A percentile compares a stretch with the other conserved stretches of the same genome.
Evolutionary conservation across 2,329 filamentous ascomycete species (phyloP).

Genomic region (Septoria linicola): DNA sequence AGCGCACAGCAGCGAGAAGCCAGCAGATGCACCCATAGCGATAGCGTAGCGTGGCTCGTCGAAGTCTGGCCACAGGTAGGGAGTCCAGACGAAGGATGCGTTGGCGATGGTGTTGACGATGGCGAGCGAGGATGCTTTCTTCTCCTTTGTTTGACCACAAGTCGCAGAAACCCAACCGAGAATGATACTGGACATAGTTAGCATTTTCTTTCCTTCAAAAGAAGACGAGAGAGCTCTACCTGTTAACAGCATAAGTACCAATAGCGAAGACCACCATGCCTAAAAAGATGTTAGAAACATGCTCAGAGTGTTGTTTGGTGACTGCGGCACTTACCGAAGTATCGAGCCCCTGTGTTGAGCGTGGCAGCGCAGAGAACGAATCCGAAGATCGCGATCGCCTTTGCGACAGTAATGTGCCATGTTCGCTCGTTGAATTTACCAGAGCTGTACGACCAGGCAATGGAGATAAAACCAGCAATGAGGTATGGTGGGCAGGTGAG

Average conservation of each 20-base stretch:
- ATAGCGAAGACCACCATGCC: slow-evolving; percentile 31
- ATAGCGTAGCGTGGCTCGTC: slow-evolving; percentile 49
- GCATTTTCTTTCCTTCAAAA: too few relatives aligned
- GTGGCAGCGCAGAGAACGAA: slow-evolving; percentile 41
- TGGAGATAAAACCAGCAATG: slow-evolving; percentile 34
- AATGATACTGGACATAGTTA: too few relatives aligned
- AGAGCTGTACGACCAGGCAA: slow-evolving; percentile 39
- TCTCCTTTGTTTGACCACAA: slow-evolving; percentile 51
- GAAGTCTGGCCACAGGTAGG: slow-evolving; percentile 51
- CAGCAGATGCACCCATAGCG: slow-evolving; percentile 48
- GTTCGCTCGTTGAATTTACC: slow-evolving; percentile 43
- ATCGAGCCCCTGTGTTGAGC: slow-evolving; percentile 38
- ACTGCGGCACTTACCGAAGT: slow-evolving; percentile 23
- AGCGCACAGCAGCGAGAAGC: slow-evolving; percentile 46
- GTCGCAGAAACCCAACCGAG: slow-evolving; percentile 50
- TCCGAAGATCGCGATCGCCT: slow-evolving; percentile 39
- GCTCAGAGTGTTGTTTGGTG: neutral
- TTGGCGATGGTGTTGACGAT: slow-evolving; percentile 53
- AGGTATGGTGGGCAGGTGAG: slow-evolving; percentile 47
- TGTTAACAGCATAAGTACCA: slow-evolving; percentile 49
- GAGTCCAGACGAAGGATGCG: slow-evolving; percentile 53
- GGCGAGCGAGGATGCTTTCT: slow-evolving; percentile 50
- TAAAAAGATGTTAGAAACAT: neutral
- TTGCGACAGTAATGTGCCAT: slow-evolving; percentile 43
- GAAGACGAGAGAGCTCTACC: too few relatives aligned